Conservation (phyloP, 345 rosid genomes). For the Punica granatum region DNA sequence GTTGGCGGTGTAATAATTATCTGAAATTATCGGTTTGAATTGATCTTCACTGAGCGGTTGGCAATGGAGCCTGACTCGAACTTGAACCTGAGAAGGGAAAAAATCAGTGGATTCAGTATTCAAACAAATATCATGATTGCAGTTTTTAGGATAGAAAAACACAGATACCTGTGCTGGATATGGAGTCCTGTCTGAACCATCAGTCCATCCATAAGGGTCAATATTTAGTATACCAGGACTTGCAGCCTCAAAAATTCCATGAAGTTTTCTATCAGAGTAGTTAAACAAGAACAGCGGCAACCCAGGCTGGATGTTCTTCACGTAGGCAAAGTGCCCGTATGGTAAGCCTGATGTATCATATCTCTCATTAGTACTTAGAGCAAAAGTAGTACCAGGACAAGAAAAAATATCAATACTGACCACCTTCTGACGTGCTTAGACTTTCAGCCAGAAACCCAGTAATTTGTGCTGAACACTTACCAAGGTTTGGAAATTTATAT, state of each 20-base stretch:
- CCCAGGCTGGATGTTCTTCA: conserved; percentile 49
- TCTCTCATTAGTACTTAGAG: conserved; percentile 5
- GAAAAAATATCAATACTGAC: not conserved
- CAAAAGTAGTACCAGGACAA: not conserved
- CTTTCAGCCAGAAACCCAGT: not conserved
- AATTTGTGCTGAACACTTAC: no score
- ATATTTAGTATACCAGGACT: conserved; percentile 58
- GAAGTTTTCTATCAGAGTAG: conserved; percentile 61
- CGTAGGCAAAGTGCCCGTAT: conserved; percentile 39
- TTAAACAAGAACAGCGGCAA: conserved; percentile 79
- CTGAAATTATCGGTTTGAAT: conserved; percentile 42
- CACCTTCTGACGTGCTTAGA: not conserved
- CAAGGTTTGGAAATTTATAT: not conserved
- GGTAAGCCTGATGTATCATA: conserved; percentile 53
- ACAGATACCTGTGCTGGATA: conserved; percentile 74
- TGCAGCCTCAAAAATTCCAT: conserved; percentile 78
- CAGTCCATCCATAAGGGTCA: conserved; percentile 63
- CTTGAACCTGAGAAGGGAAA: conserved; percentile 43
- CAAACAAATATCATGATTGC: not conserved
- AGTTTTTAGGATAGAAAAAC: not conserved
- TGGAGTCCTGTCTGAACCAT: conserved; percentile 45
- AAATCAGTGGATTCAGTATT: not conserved
- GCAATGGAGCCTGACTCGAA: conserved; percentile 40
- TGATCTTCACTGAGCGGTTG: conserved; percentile 60
- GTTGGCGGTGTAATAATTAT: conserved; percentile 42